Conservation (phyloP, 768 basidiomycete genomes). For the Leccinum arenicola region DNA sequence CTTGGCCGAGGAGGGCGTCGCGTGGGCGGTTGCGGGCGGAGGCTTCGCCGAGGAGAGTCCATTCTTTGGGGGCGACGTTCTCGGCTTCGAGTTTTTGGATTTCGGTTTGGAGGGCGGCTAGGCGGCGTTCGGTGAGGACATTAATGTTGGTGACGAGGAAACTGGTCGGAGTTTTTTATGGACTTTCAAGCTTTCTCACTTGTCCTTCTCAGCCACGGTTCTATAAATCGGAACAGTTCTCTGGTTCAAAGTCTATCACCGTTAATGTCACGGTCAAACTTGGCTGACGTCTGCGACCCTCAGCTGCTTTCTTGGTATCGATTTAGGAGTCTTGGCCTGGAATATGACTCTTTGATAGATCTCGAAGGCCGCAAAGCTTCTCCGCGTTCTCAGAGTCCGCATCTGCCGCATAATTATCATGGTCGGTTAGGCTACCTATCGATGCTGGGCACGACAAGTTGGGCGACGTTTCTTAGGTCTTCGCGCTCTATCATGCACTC, state of each 20-base stretch:
- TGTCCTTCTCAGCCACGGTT: no score
- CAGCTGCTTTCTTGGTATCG: no score
- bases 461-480: background rate
- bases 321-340: background rate
- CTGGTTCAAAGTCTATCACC: no score
- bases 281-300: no score
- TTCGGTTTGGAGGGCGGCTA: constrained; percentile 69
- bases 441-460: background rate
- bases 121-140: constrained; percentile 58
- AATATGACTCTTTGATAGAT: background rate
- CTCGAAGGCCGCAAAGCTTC: background rate
- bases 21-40: constrained; percentile 78
- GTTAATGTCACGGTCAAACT: no score
- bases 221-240: no score
- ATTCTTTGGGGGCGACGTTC: constrained; percentile 87
- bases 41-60: constrained; percentile 92
- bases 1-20: constrained; percentile 89
- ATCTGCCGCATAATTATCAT: background rate
- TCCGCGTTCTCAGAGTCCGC: background rate
- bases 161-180: no score
- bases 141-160: no score
- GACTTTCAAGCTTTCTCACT: no score
- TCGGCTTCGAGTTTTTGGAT: constrained; percentile 80
- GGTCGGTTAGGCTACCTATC: no score
- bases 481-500: no score